A percentile compares a stretch with the other conserved stretches of the same genome.
These are phyloP conservation scores for Chlorella sp. DNA, from an alignment of 139 green algal genomes.

Conservation along the genomic window DNA sequence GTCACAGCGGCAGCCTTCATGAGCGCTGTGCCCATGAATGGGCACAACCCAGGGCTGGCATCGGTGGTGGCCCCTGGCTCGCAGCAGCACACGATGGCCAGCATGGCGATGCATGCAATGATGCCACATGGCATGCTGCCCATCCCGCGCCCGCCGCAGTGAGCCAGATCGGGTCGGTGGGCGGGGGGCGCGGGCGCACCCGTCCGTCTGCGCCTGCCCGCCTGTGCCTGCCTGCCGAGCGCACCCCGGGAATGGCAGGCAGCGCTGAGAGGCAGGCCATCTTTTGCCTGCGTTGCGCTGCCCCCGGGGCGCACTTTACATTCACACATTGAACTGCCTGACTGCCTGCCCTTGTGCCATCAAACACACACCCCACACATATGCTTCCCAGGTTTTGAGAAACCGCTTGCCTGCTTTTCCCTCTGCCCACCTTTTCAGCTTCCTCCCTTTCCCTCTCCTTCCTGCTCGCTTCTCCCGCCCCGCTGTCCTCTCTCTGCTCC, in stretches of 20 bases:
- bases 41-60: slow-evolving; percentile 31
- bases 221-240: too few species aligned
- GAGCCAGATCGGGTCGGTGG: background rate
- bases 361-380: too few species aligned
- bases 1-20: background rate
- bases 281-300: too few species aligned
- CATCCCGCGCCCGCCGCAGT: background rate
- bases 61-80: slow-evolving; percentile 12
- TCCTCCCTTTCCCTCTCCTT: background rate
- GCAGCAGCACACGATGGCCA: background rate
- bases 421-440: background rate
- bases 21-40: slow-evolving; percentile 29
- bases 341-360: too few species aligned
- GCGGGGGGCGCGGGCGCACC: too few species aligned
- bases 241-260: too few species aligned
- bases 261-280: too few species aligned
- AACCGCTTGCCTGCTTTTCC: background rate
- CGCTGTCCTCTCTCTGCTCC: background rate
- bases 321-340: too few species aligned
- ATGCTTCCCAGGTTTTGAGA: background rate
- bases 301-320: too few species aligned
- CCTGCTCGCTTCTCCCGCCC: background rate
- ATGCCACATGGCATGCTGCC: background rate
- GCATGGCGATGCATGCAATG: slow-evolving; percentile 7
- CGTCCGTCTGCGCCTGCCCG: too few species aligned